Evolutionary conservation across 2,329 filamentous ascomycete genomes (phyloP).

Genomic region (Saccharata proteae): DNA sequence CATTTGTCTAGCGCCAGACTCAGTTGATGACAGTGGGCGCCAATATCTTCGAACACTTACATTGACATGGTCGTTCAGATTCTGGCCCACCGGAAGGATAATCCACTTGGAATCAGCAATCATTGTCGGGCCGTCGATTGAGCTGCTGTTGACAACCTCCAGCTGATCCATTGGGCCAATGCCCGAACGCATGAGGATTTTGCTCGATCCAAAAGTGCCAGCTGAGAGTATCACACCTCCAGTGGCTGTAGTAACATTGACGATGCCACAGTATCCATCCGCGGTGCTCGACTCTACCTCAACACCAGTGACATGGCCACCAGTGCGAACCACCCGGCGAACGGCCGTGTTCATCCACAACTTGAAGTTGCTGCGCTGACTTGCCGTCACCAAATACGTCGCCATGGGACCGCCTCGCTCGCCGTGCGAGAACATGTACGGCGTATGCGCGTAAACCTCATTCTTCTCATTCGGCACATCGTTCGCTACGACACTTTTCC

Average conservation of each 20-base stretch:
- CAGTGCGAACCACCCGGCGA: slow-evolving; percentile 52
- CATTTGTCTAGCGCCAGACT: background rate
- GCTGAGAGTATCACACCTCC: slow-evolving; percentile 58
- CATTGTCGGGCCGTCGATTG: slow-evolving; percentile 29
- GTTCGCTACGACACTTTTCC: slow-evolving; percentile 51
- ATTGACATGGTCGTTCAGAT: slow-evolving; percentile 44
- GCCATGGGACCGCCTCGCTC: slow-evolving; percentile 58
- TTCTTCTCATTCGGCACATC: slow-evolving; percentile 51
- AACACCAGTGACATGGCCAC: slow-evolving; percentile 52
- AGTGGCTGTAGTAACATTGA: slow-evolving; percentile 46
- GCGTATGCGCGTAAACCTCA: slow-evolving; percentile 49
- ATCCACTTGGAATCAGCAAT: slow-evolving; percentile 36
- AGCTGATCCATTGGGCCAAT: slow-evolving; percentile 48
- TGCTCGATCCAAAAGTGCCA: slow-evolving; percentile 57
- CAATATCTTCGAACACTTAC: slow-evolving; percentile 13
- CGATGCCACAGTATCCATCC: slow-evolving; percentile 45
- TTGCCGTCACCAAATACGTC: slow-evolving; percentile 56
- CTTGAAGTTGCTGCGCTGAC: slow-evolving; percentile 50
- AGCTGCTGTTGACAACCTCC: slow-evolving; percentile 31
- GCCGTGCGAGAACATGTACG: slow-evolving; percentile 55
- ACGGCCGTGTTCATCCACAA: slow-evolving; percentile 55
- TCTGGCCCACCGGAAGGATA: slow-evolving; percentile 39
- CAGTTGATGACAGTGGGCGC: background rate
- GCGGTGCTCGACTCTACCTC: slow-evolving; percentile 50
- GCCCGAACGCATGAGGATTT: slow-evolving; percentile 56